Evolutionary conservation across 371 early-diverging fungal genomes (phyloP), one percentile per base, ranked within the genome.

Genomic region (Mucor plumbeus): DNA sequence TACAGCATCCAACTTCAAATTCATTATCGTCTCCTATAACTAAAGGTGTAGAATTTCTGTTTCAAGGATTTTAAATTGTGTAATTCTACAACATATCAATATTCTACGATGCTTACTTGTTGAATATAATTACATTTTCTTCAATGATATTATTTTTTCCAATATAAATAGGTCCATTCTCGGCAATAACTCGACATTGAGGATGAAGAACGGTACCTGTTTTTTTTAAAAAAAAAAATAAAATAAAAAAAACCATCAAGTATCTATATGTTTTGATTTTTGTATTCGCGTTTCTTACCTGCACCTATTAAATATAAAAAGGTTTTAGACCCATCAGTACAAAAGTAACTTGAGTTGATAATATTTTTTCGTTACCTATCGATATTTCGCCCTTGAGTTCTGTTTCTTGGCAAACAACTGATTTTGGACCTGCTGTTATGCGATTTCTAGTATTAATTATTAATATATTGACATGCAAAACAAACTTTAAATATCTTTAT

Each of bases 1-100:
- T 80, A 91, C 93, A 82, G 50, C 85, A 87, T 17, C 90, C 90
- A 36, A 91, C 92, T 82, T 91, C 91, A 74, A 93, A 91, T 7
- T 90, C 84, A 63, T 92, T 93, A 43, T 90, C 85, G 63, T 91
- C 88, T 1, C 93, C 93, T 70, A 93, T 91, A 55, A 87, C 80
- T 63, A 91, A 74, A 8, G 89, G 84, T 14, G 77, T 69, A 5
- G 73, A 57, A 41, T 80, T 81, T 58, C 83, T 83, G 54, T 33
- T 11, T 9, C 39, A 31, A 33, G 3, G 6, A 21, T 7, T 40
- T 43, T 9, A 26, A 9, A 4, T 10, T 10, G 44, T 7, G 11
- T 34, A 33, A 26, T 17, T 65, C 31, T 11, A 3, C 17, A 19
- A 31, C 21, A 36, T 31, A 33, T 40, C 48, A 39, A 26, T 36